Evolutionary conservation across 2,329 filamentous ascomycete species (phyloP), one percentile per base, ranked within the genome.

Genomic region (Aspergillus thermomutatus): DNA sequence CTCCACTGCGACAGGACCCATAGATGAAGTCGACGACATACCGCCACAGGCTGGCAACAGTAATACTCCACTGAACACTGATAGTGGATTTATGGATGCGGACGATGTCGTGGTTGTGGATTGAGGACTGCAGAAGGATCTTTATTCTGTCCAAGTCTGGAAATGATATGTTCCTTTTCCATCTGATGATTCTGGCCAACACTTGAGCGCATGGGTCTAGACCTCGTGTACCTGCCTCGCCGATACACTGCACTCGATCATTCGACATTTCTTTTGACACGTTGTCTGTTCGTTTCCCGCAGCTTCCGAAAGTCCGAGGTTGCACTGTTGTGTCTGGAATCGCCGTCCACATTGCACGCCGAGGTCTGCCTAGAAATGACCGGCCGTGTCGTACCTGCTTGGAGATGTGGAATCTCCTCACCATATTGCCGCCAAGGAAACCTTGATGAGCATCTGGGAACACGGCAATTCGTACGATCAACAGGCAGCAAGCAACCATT

Each of bases 101-200:
- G 71, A 72, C 45, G 72, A 74, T 53, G 65, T 74, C 27, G 70
- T 74, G 49, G 58, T 74, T n/a, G 64, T 75, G 55, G 65, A 72
- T 51, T 70, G 61, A 64, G 43, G 40, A 25, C 10, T 25, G 19
- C 6, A 19, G 19, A 10, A 46, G 21, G 5, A 23, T 6, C 5
- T 17, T 5, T 6, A 6, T 14, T 10, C 9, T 26, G 19, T 26
- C 43, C 21, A 23, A 21, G 43, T 14, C 8, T 26, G 21, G 23
- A 4, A 14, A 6, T 26, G 6, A 7, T 7, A 7, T 17, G 21
- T 14, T 26, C 11, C 2, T 23, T 14, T 46, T 10, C 10, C 10
- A 5, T 26, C 21, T 26, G 21, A 7, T 7, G n/a, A 26, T 5
- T 23, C 5, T 10, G 4, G 10, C 43, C 19, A 23, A 25, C 43